These are phyloP conservation scores for Capsicum pubescens DNA, from an alignment of 257 asterid genomes.

Conservation along the genomic window DNA sequence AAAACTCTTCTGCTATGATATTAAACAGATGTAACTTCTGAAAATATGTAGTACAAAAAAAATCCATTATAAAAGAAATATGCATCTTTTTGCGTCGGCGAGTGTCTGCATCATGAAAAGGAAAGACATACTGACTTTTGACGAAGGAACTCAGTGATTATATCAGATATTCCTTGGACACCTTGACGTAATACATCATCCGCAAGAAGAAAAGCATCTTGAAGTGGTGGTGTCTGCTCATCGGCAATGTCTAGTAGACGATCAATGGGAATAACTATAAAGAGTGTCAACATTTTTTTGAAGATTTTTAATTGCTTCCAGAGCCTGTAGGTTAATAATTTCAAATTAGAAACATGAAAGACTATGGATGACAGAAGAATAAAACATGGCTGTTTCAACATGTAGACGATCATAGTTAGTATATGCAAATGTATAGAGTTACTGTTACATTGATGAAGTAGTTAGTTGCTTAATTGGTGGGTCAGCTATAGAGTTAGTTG, in stretches of 20 bases:
- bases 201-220: constrained; percentile 97
- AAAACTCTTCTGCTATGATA: background rate
- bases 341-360: background rate
- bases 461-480: too few relatives aligned
- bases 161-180: constrained; percentile 98
- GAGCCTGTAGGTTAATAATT: constrained; percentile 54
- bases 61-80: background rate
- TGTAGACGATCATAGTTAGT: too few relatives aligned
- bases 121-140: background rate
- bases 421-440: too few relatives aligned
- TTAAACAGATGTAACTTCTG: background rate
- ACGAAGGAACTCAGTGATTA: constrained; percentile 59
- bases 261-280: constrained; percentile 93
- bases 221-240: constrained; percentile 83
- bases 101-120: background rate
- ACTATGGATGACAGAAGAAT: background rate
- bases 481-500: too few relatives aligned
- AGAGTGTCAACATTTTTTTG: constrained; percentile 96
- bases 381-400: background rate
- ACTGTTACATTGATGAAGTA: too few relatives aligned
- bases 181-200: constrained; percentile 99
- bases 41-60: background rate
- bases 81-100: background rate
- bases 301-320: constrained; percentile 96
- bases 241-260: constrained; percentile 92